These are phyloP conservation scores for Ophiostoma montium DNA, from an alignment of 2,329 filamentous ascomycete genomes.

Conservation along the genomic window DNA sequence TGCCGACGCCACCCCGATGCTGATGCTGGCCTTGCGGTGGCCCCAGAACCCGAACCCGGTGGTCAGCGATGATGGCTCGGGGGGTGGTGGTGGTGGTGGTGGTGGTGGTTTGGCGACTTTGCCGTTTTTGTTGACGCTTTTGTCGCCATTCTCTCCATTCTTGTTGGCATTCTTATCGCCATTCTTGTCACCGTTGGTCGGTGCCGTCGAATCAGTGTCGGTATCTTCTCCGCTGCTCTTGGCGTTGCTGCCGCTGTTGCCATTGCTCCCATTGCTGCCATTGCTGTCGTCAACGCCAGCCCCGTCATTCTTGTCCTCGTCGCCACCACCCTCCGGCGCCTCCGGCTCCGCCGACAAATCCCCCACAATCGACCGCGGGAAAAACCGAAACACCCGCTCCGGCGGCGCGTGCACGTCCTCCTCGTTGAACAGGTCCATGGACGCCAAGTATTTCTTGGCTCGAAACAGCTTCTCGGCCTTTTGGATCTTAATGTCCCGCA, in stretches of 20 bases:
- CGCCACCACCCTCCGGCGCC: constrained; percentile 11
- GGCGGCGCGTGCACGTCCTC: constrained; percentile 81
- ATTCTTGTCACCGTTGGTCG: not conserved
- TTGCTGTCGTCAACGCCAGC: constrained; percentile 16
- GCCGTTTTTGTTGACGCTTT: constrained; percentile 8
- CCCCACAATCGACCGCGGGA: constrained; percentile 72
- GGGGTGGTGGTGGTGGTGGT: constrained; percentile 3
- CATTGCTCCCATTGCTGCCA: constrained; percentile 17
- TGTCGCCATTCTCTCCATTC: not conserved
- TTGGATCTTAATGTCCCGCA: constrained; percentile 77
- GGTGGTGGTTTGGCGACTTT: constrained; percentile 10
- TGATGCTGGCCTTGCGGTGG: constrained; percentile 29
- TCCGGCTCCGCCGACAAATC: constrained; percentile 47
- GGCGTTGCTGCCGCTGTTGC: constrained; percentile 17
- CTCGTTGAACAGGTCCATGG: constrained; percentile 74
- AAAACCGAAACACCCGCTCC: constrained; percentile 73
- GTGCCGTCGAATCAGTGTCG: not conserved
- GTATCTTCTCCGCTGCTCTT: constrained; percentile 7
- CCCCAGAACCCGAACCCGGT: constrained; percentile 32
- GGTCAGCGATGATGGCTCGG: constrained; percentile 20
- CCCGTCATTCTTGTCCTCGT: constrained; percentile 17
- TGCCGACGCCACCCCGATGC: constrained; percentile 44
- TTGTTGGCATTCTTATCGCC: too few species aligned
- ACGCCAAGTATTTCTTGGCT: constrained; percentile 66
- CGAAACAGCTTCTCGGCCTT: constrained; percentile 81